Conservation (phyloP, 2,329 filamentous ascomycete species). For the Stylonectria norvegica region DNA sequence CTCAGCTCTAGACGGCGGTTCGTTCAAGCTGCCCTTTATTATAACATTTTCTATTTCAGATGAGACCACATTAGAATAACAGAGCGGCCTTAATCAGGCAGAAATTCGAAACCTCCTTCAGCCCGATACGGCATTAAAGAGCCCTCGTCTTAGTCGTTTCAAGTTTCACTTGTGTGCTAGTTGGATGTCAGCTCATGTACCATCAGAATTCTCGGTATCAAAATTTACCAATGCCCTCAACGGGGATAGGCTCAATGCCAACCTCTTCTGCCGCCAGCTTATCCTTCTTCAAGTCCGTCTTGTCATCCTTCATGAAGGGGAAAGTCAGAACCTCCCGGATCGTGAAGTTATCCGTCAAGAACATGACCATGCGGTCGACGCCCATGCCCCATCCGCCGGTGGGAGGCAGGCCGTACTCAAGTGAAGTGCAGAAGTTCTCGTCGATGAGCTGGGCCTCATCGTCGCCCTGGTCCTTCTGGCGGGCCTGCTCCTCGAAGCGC, state of each 20-base stretch:
- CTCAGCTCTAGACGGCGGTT: constrained; percentile 17
- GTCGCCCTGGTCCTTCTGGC: constrained; percentile 93
- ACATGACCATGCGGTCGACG: constrained; percentile 92
- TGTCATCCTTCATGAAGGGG: constrained; percentile 88
- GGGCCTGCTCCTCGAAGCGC: constrained; percentile 83
- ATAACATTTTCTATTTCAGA: constrained; percentile 5
- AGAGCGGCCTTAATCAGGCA: too few relatives aligned
- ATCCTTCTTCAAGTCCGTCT: constrained; percentile 51
- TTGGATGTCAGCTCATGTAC: constrained; percentile 9
- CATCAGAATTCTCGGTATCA: not conserved
- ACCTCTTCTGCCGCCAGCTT: constrained; percentile 36
- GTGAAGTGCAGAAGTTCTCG: constrained; percentile 86
- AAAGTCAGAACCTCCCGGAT: constrained; percentile 97
- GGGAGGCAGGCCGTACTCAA: constrained; percentile 88
- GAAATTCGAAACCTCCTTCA: not conserved
- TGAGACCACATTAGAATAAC: constrained; percentile 1
- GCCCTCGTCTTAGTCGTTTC: not conserved
- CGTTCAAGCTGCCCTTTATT: constrained; percentile 10
- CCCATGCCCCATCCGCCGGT: constrained; percentile 97
- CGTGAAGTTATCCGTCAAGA: constrained; percentile 86
- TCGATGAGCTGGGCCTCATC: constrained; percentile 96
- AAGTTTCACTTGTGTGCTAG: constrained; percentile 25
- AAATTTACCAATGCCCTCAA: constrained; percentile 27
- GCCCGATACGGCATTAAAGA: not conserved
- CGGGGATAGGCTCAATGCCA: constrained; percentile 26